These are phyloP conservation scores for Penicillium corylophilum DNA, from an alignment of 2,329 filamentous ascomycete species.

Conservation along the genomic window DNA sequence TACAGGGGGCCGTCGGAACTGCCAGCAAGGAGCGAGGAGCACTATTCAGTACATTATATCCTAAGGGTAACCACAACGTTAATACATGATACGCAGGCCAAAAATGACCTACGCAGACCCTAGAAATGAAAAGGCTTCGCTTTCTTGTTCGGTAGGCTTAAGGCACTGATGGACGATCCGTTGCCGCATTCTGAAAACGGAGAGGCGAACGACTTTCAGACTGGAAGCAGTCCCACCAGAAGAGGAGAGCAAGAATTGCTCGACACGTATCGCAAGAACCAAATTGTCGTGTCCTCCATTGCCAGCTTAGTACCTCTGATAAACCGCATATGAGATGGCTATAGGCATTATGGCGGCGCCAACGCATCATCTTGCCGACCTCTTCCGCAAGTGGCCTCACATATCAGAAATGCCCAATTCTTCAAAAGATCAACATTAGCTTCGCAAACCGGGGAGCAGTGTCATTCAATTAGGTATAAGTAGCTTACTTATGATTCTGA, in stretches of 20 bases:
- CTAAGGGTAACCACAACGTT: no score
- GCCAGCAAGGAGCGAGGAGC: constrained; percentile 51
- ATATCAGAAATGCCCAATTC: constrained; percentile 28
- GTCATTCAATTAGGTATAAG: no score
- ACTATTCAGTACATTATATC: constrained; percentile 35
- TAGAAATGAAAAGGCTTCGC: constrained; percentile 43
- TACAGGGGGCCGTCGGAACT: constrained; percentile 43
- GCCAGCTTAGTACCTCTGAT: constrained; percentile 51
- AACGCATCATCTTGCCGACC: constrained; percentile 55
- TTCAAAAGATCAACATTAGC: constrained; percentile 6
- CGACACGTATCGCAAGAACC: constrained; percentile 49
- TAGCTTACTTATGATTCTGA: no score
- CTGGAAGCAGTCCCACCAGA: constrained; percentile 44
- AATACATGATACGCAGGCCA: no score
- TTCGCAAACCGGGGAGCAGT: no score
- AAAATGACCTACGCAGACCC: constrained; percentile 49
- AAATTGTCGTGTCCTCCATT: constrained; percentile 54
- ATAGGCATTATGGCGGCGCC: constrained; percentile 56
- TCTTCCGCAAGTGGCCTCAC: constrained; percentile 49
- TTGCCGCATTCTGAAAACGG: constrained; percentile 51
- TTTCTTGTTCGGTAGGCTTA: constrained; percentile 45
- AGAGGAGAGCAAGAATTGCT: constrained; percentile 35
- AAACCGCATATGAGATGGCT: constrained; percentile 56
- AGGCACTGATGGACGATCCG: constrained; percentile 44
- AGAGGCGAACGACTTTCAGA: constrained; percentile 48